Percentiles rank a stretch among this genome's conserved stretches.
These are phyloP conservation scores for Oenanthe javanica DNA, from an alignment of 140 eudicot species.

Conservation along the genomic window DNA sequence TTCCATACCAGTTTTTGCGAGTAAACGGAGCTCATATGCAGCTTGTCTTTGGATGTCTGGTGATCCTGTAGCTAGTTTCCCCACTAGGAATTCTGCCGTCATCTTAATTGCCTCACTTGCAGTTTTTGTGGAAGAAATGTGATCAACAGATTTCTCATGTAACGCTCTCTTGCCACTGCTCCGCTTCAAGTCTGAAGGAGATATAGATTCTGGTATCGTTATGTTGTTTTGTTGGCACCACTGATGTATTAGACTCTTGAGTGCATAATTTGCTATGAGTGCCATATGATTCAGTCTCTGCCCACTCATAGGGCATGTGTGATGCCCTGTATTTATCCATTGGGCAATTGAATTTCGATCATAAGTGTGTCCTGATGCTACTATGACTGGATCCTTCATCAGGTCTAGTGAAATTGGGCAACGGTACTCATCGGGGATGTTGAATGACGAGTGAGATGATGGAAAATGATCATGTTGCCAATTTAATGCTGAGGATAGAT, in stretches of 20 bases:
- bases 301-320: conserved; percentile 80
- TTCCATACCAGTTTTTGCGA: conserved; percentile 79
- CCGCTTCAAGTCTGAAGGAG: conserved; percentile 41
- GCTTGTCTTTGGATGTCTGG: conserved; percentile 66
- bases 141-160: conserved; percentile 50
- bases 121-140: conserved; percentile 59
- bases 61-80: conserved; percentile 73
- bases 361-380: conserved; percentile 84
- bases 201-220: conserved; percentile 33
- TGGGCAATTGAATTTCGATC: conserved; percentile 70
- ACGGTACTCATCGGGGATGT: conserved; percentile 71
- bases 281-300: conserved; percentile 75
- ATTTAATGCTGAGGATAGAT: conserved; percentile 17
- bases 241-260: conserved; percentile 62
- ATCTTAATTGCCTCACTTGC: conserved; percentile 58
- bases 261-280: conserved; percentile 69
- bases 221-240: conserved; percentile 65
- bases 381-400: conserved; percentile 77
- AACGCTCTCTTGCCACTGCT: conserved; percentile 42
- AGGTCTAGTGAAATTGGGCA: conserved; percentile 82
- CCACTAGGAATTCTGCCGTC: conserved; percentile 73
- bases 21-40: conserved; percentile 60
- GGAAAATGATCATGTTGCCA: conserved; percentile 31
- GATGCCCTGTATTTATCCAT: conserved; percentile 85
- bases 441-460: conserved; percentile 37